These are phyloP conservation scores for Juncus effusus DNA, from an alignment of 176 grass and related monocot genomes.

Conservation along the genomic window DNA sequence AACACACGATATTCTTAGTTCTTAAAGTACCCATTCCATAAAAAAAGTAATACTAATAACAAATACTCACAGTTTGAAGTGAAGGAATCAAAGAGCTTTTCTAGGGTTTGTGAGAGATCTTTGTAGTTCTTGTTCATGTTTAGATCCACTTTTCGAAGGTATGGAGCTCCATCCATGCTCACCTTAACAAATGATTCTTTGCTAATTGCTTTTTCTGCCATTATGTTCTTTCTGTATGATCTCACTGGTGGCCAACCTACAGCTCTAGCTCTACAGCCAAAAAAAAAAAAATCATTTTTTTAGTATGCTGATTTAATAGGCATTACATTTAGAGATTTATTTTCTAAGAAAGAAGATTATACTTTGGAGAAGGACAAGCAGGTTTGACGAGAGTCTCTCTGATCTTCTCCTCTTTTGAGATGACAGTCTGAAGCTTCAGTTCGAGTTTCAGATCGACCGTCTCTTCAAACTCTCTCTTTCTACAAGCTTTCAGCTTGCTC, in stretches of 20 bases:
- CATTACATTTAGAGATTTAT: not conserved
- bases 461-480: too few relatives aligned
- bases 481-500: not conserved
- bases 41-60: not conserved
- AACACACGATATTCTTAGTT: not conserved
- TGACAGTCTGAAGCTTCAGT: not conserved
- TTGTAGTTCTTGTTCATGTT: slow-evolving; percentile 2
- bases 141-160: not conserved
- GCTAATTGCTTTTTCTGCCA: not conserved
- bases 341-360: not conserved
- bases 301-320: too few relatives aligned
- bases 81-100: not conserved
- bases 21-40: not conserved
- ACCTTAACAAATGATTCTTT: not conserved
- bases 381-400: not conserved
- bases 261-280: not conserved
- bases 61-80: not conserved
- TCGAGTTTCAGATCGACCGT: not conserved
- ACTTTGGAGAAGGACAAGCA: not conserved
- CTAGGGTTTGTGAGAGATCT: not conserved
- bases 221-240: not conserved
- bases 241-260: not conserved
- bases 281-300: not conserved
- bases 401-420: too few relatives aligned
- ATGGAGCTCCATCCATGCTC: not conserved